Percentiles rank a stretch among this genome's conserved stretches.
Evolutionary conservation across 2,329 filamentous ascomycete species (phyloP).

Genomic region (Ophiostoma australiae): DNA sequence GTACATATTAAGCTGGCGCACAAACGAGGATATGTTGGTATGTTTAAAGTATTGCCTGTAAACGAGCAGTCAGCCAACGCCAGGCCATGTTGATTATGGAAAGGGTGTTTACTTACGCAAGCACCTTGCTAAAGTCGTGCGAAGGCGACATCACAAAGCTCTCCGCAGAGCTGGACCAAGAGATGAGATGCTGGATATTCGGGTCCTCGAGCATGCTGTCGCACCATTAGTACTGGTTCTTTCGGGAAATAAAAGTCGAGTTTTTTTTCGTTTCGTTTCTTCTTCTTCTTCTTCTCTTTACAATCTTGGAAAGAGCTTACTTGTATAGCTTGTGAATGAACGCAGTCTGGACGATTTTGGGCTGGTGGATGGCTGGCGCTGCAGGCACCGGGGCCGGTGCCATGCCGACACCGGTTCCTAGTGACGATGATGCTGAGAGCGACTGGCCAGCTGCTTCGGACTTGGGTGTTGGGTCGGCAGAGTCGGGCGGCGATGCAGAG

Average conservation of each 20-base stretch:
- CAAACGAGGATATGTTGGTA: conserved; percentile 98
- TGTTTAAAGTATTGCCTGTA: conserved; percentile 96
- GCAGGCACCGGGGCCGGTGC: conserved; percentile 43
- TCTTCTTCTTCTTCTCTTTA: too few relatives aligned
- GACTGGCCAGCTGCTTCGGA: conserved; percentile 37
- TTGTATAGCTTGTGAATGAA: conserved; percentile 99
- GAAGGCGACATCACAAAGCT: conserved; percentile 99
- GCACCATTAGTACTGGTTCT: conserved; percentile 7
- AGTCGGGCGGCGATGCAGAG: conserved; percentile 18
- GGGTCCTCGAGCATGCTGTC: conserved; percentile 91
- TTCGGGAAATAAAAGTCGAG: background rate
- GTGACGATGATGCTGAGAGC: conserved; percentile 36
- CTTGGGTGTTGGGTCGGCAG: conserved; percentile 25
- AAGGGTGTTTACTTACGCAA: conserved; percentile 62
- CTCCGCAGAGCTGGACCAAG: conserved; percentile 88
- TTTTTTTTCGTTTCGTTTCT: too few relatives aligned
- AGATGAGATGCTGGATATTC: conserved; percentile 89
- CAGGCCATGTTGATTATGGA: conserved; percentile 4
- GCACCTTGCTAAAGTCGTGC: conserved; percentile 93
- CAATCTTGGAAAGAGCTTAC: conserved; percentile 47
- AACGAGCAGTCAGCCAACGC: conserved; percentile 21
- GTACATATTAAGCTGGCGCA: conserved; percentile 98
- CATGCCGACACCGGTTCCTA: background rate
- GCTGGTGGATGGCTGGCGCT: conserved; percentile 76
- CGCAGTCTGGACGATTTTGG: conserved; percentile 95